Evolutionary conservation across 306 rosid species (phyloP), one percentile per base, ranked within the genome.

Genomic region (Morella rubra): DNA sequence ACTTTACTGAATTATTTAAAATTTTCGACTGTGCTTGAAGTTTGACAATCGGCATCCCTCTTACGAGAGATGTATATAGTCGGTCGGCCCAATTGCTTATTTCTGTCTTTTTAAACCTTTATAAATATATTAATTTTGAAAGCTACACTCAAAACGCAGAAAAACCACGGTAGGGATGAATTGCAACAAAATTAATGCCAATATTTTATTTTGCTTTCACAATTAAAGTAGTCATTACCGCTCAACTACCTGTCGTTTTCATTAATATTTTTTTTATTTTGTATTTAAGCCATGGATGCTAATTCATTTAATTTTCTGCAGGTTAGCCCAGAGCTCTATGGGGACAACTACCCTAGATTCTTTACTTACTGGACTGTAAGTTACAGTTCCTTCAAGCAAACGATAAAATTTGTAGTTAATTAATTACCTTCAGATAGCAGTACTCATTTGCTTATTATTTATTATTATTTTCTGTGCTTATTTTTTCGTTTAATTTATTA

Each of bases 341-440:
- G 98, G 78, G 98, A 94, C 83, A 91, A 62, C 76, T 89, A 89
- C 74, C 95, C 98, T 8, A 87, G 98, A 85, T 91, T 94, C 83
- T 94, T 94, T 85, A 94, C 98, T 60, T 94, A 94, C 44, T 94
- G 98, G 98, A 94, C 98, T 12, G 98, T 94, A 72, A 89, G 97
- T 85, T 50, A 7, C 60, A 71, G 41, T 85, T 73, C 76, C 77
- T 78, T 84, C 9, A 77, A 74, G 74, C 60, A 60, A 59, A 73
- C 67, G 55, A 18, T 70, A 32, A 27, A 1, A 15, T 22, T 5
- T 2, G 53, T 2, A 32, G 37, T 32, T 32, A 32, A 32, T 32
- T 32, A 32, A 27, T n/a, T n/a, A n/a, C 32, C 37, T 32, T 32
- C 37, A 32, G 3, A 32, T 32, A 32, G 37, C 2, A 32, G 37